Evolutionary conservation across 2,329 filamentous ascomycete genomes (phyloP), one percentile per base, ranked within the genome.

Genomic region (Alternaria longipes): DNA sequence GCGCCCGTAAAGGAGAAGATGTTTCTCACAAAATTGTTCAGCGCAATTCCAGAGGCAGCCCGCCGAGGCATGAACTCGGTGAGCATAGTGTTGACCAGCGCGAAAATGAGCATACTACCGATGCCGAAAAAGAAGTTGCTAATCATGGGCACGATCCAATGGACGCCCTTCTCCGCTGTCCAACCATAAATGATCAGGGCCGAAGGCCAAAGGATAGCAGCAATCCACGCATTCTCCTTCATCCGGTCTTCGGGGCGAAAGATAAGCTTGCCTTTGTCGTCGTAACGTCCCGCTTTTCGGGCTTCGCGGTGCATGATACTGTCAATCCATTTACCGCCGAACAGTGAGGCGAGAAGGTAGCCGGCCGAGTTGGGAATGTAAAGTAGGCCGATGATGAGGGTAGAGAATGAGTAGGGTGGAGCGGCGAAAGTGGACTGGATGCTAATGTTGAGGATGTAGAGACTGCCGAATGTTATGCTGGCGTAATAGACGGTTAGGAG

Each of bases 121-220:
- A 79, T 62, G 32, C 78, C 78, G 51, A 80, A 80, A 68, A 80
- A 79, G 67, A 80, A 80, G 50, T 80, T 80, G 3, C 74, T 73
- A 12, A 79, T 64, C 74, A 79, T 77, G 4, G 78, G 78, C 0
- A 71, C 69, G 12, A 77, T 53, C 74, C 77, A 78, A 38, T 72
- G 63, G 4, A 78, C 63, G 3, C 76, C 76, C 2, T 71, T 67
- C 41, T 78, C 62, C 0, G 65, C 75, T 0, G 69, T 73, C 78
- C 78, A 80, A 1, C 78, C 78, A 45, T 80, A 80, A 65, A 75
- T 74, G 6, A 80, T 71, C 4, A 80, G 60, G 2, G 78, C 76
- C 1, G 61, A 63, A 5, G 78, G 78, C 69, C 75, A 80, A 2
- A 80, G 60, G 5, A 74, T 54, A 7, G 72, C 75, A 5, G 74